Percentiles rank a stretch among this genome's conserved stretches.
Evolutionary conservation across 23 red algal genomes (phyloP).

Genomic region (Agarophyton chilense): DNA sequence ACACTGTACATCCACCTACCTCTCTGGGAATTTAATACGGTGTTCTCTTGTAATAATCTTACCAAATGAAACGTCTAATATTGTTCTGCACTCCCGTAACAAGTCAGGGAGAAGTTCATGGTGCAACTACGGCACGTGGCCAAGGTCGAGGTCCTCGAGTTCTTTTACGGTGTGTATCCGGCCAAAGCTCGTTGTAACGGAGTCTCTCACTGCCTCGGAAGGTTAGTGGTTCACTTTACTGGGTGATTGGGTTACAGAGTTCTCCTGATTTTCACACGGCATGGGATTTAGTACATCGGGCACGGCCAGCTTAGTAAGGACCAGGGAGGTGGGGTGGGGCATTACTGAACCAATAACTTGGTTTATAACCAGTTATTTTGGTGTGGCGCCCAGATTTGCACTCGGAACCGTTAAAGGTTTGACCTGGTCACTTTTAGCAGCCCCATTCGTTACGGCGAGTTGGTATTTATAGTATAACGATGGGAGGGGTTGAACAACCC

Average conservation of each 20-base stretch:
- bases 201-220: neutral
- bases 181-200: neutral
- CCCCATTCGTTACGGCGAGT: neutral
- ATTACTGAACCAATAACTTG: constrained; percentile 2
- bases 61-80: neutral
- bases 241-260: neutral
- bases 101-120: neutral
- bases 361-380: constrained; percentile 25
- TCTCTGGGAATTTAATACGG: too few species aligned
- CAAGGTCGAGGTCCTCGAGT: neutral
- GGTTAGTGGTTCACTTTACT: neutral
- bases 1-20: too few species aligned
- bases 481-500: neutral
- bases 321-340: constrained; percentile 18
- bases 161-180: neutral
- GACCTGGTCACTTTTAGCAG: neutral
- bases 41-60: neutral
- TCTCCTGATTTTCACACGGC: neutral
- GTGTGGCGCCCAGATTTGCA: neutral
- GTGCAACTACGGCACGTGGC: neutral
- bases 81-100: neutral
- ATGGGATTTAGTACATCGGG: neutral
- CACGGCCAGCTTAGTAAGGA: neutral
- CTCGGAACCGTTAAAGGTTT: neutral
- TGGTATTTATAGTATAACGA: neutral